Conservation (phyloP, 1,284 basidiomycete species). For the Austropuccinia psidii region DNA sequence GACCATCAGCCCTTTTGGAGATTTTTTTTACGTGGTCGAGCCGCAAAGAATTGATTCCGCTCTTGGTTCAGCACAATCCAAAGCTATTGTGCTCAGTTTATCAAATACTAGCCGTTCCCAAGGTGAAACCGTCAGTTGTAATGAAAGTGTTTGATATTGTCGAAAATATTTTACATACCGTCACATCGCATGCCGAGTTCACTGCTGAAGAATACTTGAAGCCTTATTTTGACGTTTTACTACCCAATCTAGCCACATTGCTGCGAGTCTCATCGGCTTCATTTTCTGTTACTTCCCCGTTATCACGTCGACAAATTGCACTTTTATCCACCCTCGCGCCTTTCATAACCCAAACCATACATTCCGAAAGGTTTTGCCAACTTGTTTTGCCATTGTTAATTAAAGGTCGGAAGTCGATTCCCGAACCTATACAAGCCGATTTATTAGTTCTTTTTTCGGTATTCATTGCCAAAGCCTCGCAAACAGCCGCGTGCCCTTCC, state of each 20-base stretch:
- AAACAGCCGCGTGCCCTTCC: conserved; percentile 52
- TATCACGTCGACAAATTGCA: conserved; percentile 63
- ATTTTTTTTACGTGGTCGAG: conserved; percentile 73
- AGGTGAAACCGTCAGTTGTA: conserved; percentile 79
- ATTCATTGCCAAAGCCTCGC: conserved; percentile 53
- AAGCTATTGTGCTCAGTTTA: conserved; percentile 68
- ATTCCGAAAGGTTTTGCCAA: conserved; percentile 66
- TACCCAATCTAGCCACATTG: conserved; percentile 60
- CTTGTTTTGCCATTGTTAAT: conserved; percentile 75
- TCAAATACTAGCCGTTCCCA: conserved; percentile 68
- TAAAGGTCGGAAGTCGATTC: conserved; percentile 62
- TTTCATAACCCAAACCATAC: conserved; percentile 61
- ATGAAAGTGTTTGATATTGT: conserved; percentile 76
- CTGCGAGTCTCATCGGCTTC: conserved; percentile 42
- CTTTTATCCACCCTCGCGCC: conserved; percentile 74
- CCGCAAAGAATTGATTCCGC: conserved; percentile 56
- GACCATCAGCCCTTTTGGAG: conserved; percentile 80
- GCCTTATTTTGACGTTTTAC: conserved; percentile 67
- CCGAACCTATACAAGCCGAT: conserved; percentile 80
- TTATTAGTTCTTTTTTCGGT: conserved; percentile 68
- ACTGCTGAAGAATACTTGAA: conserved; percentile 54
- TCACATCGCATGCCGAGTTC: conserved; percentile 50
- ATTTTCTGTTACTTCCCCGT: conserved; percentile 58
- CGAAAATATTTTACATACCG: conserved; percentile 62
- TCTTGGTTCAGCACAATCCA: conserved; percentile 64